Evolutionary conservation across 2,329 filamentous ascomycete species (phyloP).

Genomic region (Epichloe gansuensis): DNA sequence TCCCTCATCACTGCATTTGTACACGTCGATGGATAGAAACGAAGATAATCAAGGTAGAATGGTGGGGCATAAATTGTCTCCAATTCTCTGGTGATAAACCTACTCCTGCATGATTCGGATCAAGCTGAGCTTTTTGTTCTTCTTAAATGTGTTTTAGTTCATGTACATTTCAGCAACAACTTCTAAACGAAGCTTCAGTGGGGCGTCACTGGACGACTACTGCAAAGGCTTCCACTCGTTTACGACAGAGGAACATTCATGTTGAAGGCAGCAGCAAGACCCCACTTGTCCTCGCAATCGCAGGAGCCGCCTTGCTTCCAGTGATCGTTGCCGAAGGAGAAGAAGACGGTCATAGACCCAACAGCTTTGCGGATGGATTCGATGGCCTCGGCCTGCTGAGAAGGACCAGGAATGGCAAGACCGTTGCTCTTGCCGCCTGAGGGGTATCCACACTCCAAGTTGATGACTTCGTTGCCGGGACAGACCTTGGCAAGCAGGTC

Average conservation of each 20-base stretch:
- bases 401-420: slow-evolving; percentile 50
- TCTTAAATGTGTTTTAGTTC: slow-evolving; percentile 10
- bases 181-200: not conserved
- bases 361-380: slow-evolving; percentile 52
- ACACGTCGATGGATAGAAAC: not conserved
- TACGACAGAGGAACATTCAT: not conserved
- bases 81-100: not conserved
- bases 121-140: slow-evolving; percentile 6
- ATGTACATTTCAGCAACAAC: slow-evolving; percentile 17
- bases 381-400: slow-evolving; percentile 63
- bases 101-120: slow-evolving; percentile 10
- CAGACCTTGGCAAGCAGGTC: slow-evolving; percentile 59
- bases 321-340: slow-evolving; percentile 65
- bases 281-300: slow-evolving; percentile 72
- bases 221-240: not conserved
- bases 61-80: not conserved
- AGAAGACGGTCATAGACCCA: slow-evolving; percentile 64
- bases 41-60: not conserved
- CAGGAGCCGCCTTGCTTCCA: slow-evolving; percentile 69
- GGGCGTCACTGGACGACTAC: not conserved
- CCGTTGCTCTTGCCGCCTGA: slow-evolving; percentile 58
- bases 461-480: slow-evolving; percentile 58
- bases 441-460: slow-evolving; percentile 90
- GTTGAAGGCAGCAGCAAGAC: slow-evolving; percentile 28
- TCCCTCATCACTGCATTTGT: not conserved